Evolutionary conservation across 2,329 filamentous ascomycete genomes (phyloP), one percentile per base, ranked within the genome.

Genomic region (Paramyrothecium roridum): DNA sequence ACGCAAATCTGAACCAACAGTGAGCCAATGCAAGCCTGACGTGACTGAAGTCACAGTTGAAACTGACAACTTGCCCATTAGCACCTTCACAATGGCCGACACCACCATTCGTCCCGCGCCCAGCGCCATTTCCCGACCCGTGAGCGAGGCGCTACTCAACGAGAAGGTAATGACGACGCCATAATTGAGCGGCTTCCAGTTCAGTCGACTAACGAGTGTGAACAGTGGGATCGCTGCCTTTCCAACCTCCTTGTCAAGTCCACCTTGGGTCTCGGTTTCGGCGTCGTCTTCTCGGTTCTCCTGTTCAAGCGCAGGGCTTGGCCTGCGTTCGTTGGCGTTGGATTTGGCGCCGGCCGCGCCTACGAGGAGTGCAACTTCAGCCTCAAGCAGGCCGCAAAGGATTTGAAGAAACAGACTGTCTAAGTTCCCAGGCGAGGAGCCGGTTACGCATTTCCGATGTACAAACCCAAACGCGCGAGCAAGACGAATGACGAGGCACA

Each of bases 161-260:
- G 95, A 99, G 80, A 99, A 99, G 92, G 95, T 97, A 86, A 16
- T 37, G 30, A 20, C 26, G 48, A 33, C 10, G 23, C 49, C 7
- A 43, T 6, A 17, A 17, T 6, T 13, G 13, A 43, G n/a, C 37
- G 37, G 4, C 26, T 30, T 30, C 6, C 26, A 30, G 10, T 30
- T 30, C 26, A 10, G 26, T n/a, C n/a, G n/a, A 10, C 26, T 30
- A 30, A 30, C 10, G 26, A 30, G 26, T 10, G 26, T 30, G 26
- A 30, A 30, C 60, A 99, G 95, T 99, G 95, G 95, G 95, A 99
- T 75, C 93, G 90, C 79, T 97, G 95, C 78, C 87, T 99, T 66
- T 98, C 95, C 66, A 97, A 96, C 71, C 86, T 97, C 76, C 86
- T 99, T 72, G 96, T 99, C 82, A 93, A 96, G 77, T 98, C 93